Conservation (phyloP, 805 yeast species). For the Ogataea nakhonphanomensis region DNA sequence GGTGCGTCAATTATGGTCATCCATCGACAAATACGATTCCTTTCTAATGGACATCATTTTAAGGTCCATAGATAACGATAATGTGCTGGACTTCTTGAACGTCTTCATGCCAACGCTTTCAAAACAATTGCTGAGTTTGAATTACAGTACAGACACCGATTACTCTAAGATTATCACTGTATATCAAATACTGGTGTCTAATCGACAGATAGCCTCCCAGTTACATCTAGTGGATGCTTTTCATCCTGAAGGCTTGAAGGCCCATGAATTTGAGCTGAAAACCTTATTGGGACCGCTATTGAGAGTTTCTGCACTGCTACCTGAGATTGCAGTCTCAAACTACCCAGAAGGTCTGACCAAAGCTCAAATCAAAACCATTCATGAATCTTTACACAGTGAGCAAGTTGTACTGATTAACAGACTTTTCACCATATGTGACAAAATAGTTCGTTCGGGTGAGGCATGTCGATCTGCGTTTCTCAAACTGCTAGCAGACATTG, state of each 20-base stretch:
- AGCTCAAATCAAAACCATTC: slow-evolving; percentile 45
- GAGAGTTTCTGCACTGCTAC: slow-evolving; percentile 68
- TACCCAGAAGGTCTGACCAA: slow-evolving; percentile 38
- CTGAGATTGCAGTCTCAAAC: slow-evolving; percentile 44
- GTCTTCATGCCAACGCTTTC: slow-evolving; percentile 47
- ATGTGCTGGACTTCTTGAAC: slow-evolving; percentile 56
- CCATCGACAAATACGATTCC: slow-evolving; percentile 31
- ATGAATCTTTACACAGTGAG: slow-evolving; percentile 62
- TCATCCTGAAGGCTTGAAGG: slow-evolving; percentile 43
- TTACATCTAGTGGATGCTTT: slow-evolving; percentile 59
- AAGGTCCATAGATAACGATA: slow-evolving; percentile 64
- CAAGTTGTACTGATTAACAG: slow-evolving; percentile 56
- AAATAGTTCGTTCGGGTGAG: slow-evolving; percentile 69
- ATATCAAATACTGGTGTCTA: slow-evolving; percentile 53
- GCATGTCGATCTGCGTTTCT: slow-evolving; percentile 62
- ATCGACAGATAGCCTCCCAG: slow-evolving; percentile 58
- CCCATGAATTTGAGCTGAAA: slow-evolving; percentile 52
- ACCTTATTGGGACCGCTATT: slow-evolving; percentile 78
- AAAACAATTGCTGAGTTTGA: slow-evolving; percentile 34
- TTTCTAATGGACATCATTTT: slow-evolving; percentile 55
- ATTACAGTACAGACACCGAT: slow-evolving; percentile 45
- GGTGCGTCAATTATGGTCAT: slow-evolving; percentile 26
- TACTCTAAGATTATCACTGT: slow-evolving; percentile 53
- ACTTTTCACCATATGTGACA: slow-evolving; percentile 67
- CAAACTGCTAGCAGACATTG: slow-evolving; percentile 64